Percentiles rank a stretch among this genome's conserved stretches.
Conservation (phyloP, 108 stramenopile genomes). For the Epithemia pelagica region DNA sequence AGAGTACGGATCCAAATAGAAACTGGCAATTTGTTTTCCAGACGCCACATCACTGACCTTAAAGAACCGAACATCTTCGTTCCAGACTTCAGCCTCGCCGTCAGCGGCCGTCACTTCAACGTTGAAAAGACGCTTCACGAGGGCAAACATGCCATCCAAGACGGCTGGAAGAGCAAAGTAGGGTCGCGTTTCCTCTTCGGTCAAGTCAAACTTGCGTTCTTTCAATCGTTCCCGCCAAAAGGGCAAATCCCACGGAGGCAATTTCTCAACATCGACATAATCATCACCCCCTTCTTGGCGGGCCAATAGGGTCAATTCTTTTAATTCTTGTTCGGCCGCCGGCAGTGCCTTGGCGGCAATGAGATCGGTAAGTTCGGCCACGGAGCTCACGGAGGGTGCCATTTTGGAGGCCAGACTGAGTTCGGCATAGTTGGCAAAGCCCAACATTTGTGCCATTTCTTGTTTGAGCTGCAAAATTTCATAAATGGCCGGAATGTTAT, state of each 20-base stretch:
- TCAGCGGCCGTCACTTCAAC: constrained; percentile 80
- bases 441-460: constrained; percentile 81
- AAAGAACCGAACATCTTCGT: constrained; percentile 93
- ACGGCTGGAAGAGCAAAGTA: constrained; percentile 95
- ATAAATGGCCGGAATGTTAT: constrained; percentile 90
- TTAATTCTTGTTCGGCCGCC: constrained; percentile 86
- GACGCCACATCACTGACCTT: constrained; percentile 80
- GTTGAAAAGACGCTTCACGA: constrained; percentile 87
- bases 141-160: constrained; percentile 88
- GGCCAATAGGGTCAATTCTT: constrained; percentile 79
- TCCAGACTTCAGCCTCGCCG: constrained; percentile 93
- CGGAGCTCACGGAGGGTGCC: constrained; percentile 84
- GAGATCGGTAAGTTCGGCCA: constrained; percentile 80
- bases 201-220: constrained; percentile 90
- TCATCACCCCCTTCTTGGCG: constrained; percentile 69
- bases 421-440: constrained; percentile 88
- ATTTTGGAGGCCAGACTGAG: constrained; percentile 86
- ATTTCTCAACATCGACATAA: constrained; percentile 64
- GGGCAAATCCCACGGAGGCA: constrained; percentile 87
- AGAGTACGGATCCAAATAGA: constrained; percentile 95
- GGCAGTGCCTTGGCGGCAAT: constrained; percentile 90
- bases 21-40: constrained; percentile 89
- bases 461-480: constrained; percentile 80
- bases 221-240: constrained; percentile 95
- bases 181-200: constrained; percentile 93